These are phyloP conservation scores for Mrakia frigida DNA, from an alignment of 768 basidiomycete genomes.

Conservation along the genomic window DNA sequence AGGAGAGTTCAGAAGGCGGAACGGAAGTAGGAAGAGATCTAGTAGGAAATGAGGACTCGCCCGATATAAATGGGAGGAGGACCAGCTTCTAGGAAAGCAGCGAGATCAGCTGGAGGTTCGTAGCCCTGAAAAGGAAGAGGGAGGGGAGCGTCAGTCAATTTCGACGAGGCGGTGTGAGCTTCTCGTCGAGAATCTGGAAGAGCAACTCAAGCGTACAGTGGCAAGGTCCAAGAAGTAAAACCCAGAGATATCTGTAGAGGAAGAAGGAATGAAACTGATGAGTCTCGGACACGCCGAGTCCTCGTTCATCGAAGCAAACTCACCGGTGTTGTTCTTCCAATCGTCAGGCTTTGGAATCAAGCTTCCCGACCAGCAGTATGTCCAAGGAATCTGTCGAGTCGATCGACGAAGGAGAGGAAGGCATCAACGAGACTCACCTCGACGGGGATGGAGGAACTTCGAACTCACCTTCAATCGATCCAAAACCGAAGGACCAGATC, in stretches of 20 bases:
- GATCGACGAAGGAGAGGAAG: no score
- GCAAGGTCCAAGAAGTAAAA: slow-evolving; percentile 60
- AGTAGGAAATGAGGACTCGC: slow-evolving; percentile 39
- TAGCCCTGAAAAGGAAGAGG: slow-evolving; percentile 44
- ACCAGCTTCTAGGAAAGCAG: slow-evolving; percentile 52
- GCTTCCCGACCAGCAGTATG: slow-evolving; percentile 59
- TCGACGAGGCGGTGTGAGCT: not conserved
- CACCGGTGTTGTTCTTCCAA: slow-evolving; percentile 56
- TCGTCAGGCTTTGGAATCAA: slow-evolving; percentile 59
- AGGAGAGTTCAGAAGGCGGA: not conserved
- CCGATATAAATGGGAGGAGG: slow-evolving; percentile 59
- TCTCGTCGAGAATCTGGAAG: not conserved
- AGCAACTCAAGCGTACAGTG: not conserved
- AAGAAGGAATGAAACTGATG: not conserved
- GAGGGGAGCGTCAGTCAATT: not conserved
- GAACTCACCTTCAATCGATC: slow-evolving; percentile 55
- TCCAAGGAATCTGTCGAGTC: slow-evolving; percentile 50
- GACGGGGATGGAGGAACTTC: slow-evolving; percentile 48
- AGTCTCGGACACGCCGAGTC: no score
- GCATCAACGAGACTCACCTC: not conserved
- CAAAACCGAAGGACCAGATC: slow-evolving; percentile 53
- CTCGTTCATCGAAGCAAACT: not conserved
- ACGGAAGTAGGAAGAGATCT: not conserved
- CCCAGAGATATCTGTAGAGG: slow-evolving; percentile 54
- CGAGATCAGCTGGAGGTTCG: slow-evolving; percentile 51